Conservation (phyloP, 257 asterid genomes). For the Salvia hispanica region DNA sequence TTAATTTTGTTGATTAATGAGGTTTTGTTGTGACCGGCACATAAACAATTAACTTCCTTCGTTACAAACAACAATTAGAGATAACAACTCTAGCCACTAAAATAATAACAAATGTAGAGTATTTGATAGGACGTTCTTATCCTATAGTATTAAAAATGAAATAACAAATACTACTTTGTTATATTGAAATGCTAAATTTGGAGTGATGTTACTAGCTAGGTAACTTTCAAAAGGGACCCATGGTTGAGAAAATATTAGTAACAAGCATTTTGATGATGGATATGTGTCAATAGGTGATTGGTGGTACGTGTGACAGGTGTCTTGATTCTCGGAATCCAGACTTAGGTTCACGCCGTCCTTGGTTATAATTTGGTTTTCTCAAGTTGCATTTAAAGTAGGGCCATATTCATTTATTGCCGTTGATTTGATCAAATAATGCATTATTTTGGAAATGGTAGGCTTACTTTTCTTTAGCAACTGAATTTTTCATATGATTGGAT, state of each 20-base stretch:
- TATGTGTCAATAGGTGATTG: constrained; percentile 34
- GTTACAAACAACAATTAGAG: too few relatives aligned
- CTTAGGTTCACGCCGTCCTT: constrained; percentile 31
- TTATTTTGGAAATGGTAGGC: background rate
- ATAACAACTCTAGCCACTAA: too few relatives aligned
- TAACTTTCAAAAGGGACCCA: constrained; percentile 28
- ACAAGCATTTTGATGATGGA: too few relatives aligned
- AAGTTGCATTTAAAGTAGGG: constrained; percentile 32
- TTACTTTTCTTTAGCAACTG: constrained; percentile 12
- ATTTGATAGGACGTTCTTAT: background rate
- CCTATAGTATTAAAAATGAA: too few relatives aligned
- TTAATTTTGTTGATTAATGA: too few relatives aligned
- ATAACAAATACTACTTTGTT: too few relatives aligned
- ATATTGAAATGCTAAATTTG: constrained; percentile 31
- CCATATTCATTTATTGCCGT: constrained; percentile 30
- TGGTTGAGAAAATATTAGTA: background rate
- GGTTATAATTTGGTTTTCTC: constrained; percentile 38
- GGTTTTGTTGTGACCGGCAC: too few relatives aligned
- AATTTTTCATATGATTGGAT: constrained; percentile 10
- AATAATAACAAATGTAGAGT: too few relatives aligned
- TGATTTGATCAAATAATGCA: constrained; percentile 33
- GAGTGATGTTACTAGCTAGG: constrained; percentile 40
- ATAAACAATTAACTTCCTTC: too few relatives aligned
- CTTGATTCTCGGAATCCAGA: constrained; percentile 42
- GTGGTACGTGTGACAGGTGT: constrained; percentile 37